Conservation (phyloP, 768 basidiomycete genomes). For the Lentinula sp. region DNA sequence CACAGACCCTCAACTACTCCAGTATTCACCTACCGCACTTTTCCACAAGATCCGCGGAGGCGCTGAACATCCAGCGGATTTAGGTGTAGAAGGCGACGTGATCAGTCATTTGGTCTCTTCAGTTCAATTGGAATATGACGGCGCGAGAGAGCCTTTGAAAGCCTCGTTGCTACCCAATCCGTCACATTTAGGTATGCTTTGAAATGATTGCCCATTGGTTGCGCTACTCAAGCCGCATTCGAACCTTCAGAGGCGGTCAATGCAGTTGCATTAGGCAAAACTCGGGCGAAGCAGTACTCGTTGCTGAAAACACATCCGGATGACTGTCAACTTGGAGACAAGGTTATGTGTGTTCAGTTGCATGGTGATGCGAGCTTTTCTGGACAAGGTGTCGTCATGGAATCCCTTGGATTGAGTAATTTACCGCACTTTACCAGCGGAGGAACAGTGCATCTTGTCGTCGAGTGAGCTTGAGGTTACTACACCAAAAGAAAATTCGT, state of each 20-base stretch:
- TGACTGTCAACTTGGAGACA: slow-evolving; percentile 53
- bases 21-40: slow-evolving; percentile 58
- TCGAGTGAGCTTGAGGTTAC: slow-evolving; percentile 55
- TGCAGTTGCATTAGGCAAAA: slow-evolving; percentile 84
- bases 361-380: slow-evolving; percentile 92
- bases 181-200: slow-evolving; percentile 56
- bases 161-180: slow-evolving; percentile 79
- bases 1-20: slow-evolving; percentile 54
- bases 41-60: slow-evolving; percentile 89
- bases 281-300: slow-evolving; percentile 85
- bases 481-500: background rate
- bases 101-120: slow-evolving; percentile 81
- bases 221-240: background rate
- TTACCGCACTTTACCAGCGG: slow-evolving; percentile 90
- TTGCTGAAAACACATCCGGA: slow-evolving; percentile 60
- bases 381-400: slow-evolving; percentile 90
- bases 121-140: slow-evolving; percentile 52
- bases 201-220: slow-evolving; percentile 8
- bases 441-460: slow-evolving; percentile 85
- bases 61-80: slow-evolving; percentile 58
- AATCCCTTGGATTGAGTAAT: slow-evolving; percentile 81
- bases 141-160: slow-evolving; percentile 45
- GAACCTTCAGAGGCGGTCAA: slow-evolving; percentile 72
- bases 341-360: slow-evolving; percentile 83
- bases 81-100: slow-evolving; percentile 76